Percentiles rank a stretch among this genome's conserved stretches.
Conservation (phyloP, 179 eudicot genomes). For the Camellia oleifera region DNA sequence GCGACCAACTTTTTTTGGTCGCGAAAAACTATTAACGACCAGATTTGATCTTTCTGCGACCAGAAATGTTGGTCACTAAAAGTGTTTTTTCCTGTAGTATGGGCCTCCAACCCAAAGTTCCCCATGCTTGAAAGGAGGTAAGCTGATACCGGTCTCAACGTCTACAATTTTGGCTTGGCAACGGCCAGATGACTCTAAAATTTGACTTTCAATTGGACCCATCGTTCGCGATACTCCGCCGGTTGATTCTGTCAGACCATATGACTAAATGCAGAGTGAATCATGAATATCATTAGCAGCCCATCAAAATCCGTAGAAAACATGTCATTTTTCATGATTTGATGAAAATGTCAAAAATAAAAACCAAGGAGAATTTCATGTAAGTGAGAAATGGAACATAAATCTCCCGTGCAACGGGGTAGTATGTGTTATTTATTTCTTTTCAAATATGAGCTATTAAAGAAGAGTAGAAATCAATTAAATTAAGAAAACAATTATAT, state of each 20-base stretch:
- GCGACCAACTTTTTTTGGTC: too few relatives aligned
- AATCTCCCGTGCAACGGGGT: too few relatives aligned
- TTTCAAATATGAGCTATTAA: too few relatives aligned
- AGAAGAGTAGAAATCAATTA: too few relatives aligned
- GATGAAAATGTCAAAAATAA: not conserved
- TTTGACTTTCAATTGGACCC: conserved; percentile 22
- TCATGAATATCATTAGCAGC: not conserved
- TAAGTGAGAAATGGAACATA: too few relatives aligned
- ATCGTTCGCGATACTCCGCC: conserved; percentile 20
- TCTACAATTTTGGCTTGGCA: conserved; percentile 39
- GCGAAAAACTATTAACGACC: too few relatives aligned
- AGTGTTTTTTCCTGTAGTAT: too few relatives aligned
- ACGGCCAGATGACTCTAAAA: conserved; percentile 24
- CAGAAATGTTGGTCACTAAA: too few relatives aligned
- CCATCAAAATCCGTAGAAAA: not conserved
- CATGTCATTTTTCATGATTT: not conserved
- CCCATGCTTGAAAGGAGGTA: conserved; percentile 33
- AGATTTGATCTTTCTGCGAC: too few relatives aligned
- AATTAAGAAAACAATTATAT: too few relatives aligned
- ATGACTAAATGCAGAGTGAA: conserved; percentile 18
- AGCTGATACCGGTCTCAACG: conserved; percentile 16
- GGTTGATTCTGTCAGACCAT: conserved; percentile 36
- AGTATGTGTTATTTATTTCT: too few relatives aligned
- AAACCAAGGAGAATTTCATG: too few relatives aligned
- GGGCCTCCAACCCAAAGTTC: conserved; percentile 42